A percentile compares a stretch with the other conserved stretches of the same genome.
Evolutionary conservation across 805 yeast species (phyloP).

Genomic region (Yamadazyma ubonensis): DNA sequence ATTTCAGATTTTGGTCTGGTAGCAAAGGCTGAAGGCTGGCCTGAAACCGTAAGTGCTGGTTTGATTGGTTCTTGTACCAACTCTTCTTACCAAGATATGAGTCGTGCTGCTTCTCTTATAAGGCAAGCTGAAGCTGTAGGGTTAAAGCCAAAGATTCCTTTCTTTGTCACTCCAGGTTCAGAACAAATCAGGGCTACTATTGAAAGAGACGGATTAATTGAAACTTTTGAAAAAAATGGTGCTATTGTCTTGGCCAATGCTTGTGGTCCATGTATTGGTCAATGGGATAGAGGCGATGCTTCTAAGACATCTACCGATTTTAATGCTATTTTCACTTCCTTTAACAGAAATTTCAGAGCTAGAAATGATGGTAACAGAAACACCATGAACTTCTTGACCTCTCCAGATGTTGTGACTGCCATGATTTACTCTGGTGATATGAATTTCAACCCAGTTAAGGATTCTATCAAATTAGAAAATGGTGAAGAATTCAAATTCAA

Average conservation of each 20-base stretch:
- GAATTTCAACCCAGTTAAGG: conserved; percentile 88
- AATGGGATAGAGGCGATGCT: conserved; percentile 93
- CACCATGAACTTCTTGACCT: conserved; percentile 97
- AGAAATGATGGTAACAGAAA: conserved; percentile 98
- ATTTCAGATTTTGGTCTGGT: conserved; percentile 75
- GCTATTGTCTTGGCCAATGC: conserved; percentile 95
- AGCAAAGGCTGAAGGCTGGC: conserved; percentile 79
- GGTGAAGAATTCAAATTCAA: conserved; percentile 76
- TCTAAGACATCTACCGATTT: conserved; percentile 59
- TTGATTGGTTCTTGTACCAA: conserved; percentile 98
- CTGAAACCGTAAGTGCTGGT: conserved; percentile 82
- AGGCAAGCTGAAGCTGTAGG: conserved; percentile 86
- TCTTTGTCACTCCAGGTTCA: conserved; percentile 96
- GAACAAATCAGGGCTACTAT: conserved; percentile 97
- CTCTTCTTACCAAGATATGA: conserved; percentile 98
- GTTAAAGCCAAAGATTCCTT: conserved; percentile 84
- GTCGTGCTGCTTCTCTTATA: conserved; percentile 89
- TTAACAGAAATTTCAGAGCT: conserved; percentile 96
- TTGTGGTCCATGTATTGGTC: conserved; percentile 99
- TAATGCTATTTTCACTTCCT: conserved; percentile 93
- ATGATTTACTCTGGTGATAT: conserved; percentile 94
- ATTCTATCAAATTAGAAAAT: conserved; percentile 65
- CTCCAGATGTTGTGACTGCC: conserved; percentile 97
- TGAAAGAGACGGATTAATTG: conserved; percentile 88
- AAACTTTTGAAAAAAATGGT: conserved; percentile 80